phyloP scores from a whole-genome alignment of 306 rosid species.

The Albizia julibrissin region DNA sequence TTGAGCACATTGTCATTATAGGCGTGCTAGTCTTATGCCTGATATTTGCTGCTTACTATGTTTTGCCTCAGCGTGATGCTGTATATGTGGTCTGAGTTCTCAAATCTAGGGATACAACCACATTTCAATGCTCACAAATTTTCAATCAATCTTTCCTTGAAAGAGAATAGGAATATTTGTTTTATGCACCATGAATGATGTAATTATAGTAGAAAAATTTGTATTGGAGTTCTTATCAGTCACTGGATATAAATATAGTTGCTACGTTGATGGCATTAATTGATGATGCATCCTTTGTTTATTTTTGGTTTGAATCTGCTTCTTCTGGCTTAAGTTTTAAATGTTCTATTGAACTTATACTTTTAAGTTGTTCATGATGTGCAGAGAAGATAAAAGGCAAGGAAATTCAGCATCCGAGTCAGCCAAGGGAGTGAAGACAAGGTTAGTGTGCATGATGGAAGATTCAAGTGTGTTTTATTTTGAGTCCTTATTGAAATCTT shows the following conservation, averaged over 20 bases:
- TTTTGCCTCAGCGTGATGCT: not conserved
- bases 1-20: not conserved
- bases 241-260: conserved; percentile 17
- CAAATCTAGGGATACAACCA: not conserved
- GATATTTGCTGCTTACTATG: not conserved
- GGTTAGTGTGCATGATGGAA: conserved; percentile 33
- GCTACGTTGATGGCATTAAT: not conserved
- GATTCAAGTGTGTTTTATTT: conserved; percentile 9
- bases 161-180: not conserved
- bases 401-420: conserved; percentile 32
- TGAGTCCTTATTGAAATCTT: conserved; percentile 17
- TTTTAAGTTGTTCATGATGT: conserved; percentile 30
- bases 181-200: not conserved
- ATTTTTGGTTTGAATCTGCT: not conserved
- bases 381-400: conserved; percentile 45
- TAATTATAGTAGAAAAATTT: not conserved
- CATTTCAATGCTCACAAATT: not conserved
- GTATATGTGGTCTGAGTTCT: not conserved
- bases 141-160: not conserved
- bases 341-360: conserved; percentile 21
- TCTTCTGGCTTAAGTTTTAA: not conserved
- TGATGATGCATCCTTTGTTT: not conserved
- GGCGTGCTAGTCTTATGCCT: not conserved
- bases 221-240: not conserved
- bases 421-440: conserved; percentile 30